These are phyloP conservation scores for Geosmithia morbida DNA, from an alignment of 2,329 filamentous ascomycete species.

Conservation along the genomic window DNA sequence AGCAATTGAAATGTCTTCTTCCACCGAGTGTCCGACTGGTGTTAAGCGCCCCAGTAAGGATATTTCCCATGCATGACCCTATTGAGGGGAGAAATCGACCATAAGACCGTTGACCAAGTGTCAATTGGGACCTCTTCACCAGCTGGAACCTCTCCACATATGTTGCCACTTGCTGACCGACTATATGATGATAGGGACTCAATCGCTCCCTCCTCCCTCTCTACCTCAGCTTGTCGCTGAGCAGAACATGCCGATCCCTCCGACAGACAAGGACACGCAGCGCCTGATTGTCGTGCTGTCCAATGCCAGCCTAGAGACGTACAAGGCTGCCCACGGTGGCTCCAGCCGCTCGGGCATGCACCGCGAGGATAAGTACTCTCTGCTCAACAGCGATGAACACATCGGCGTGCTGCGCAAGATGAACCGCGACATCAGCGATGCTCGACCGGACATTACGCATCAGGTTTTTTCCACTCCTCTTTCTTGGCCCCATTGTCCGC, in stretches of 20 bases:
- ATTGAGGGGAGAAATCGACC: neutral
- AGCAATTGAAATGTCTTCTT: slow-evolving; percentile 19
- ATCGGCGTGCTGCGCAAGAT: slow-evolving; percentile 99
- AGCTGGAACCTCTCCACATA: neutral
- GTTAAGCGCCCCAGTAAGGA: slow-evolving; percentile 28
- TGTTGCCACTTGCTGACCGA: slow-evolving; percentile 1
- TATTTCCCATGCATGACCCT: neutral
- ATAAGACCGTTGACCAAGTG: neutral
- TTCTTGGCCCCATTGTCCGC: slow-evolving; percentile 18
- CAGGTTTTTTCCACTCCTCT: slow-evolving; percentile 49
- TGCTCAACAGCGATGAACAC: slow-evolving; percentile 97
- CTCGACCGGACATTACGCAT: slow-evolving; percentile 93
- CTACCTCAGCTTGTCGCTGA: slow-evolving; percentile 89
- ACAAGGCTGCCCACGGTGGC: slow-evolving; percentile 73
- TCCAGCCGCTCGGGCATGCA: slow-evolving; percentile 46
- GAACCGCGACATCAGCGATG: slow-evolving; percentile 97
- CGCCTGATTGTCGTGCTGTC: slow-evolving; percentile 91
- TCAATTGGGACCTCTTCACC: neutral
- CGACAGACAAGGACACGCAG: slow-evolving; percentile 79
- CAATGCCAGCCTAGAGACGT: slow-evolving; percentile 94
- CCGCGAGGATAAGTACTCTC: slow-evolving; percentile 88
- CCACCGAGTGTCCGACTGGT: slow-evolving; percentile 23
- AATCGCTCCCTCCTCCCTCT: slow-evolving; percentile 83
- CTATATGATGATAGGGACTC: slow-evolving; percentile 48
- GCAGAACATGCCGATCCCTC: slow-evolving; percentile 72